phyloP scores from a whole-genome alignment of 805 yeast species.

The Hanseniaspora valbyensis region DNA sequence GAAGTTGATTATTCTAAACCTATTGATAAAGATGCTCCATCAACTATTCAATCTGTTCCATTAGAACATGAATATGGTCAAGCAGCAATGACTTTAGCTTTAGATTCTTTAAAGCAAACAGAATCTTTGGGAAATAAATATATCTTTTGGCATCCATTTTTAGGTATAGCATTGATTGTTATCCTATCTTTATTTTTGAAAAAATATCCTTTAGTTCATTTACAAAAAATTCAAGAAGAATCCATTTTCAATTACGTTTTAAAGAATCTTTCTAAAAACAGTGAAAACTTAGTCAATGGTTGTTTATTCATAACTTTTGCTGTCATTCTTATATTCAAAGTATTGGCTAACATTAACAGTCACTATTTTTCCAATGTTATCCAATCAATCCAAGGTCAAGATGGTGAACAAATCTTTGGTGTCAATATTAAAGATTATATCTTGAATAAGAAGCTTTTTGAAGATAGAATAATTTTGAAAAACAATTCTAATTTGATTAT shows the following conservation, averaged over 20 bases:
- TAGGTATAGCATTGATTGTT: conserved; percentile 16
- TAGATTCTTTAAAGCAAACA: conserved; percentile 42
- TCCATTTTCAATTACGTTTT: conserved; percentile 5
- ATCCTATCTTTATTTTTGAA: conserved; percentile 17
- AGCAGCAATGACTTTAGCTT: conserved; percentile 51
- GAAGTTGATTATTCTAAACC: conserved; percentile 46
- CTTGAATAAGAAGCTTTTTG: conserved; percentile 20
- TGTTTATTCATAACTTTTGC: conserved; percentile 33
- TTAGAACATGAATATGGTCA: conserved; percentile 49
- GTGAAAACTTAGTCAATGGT: conserved; percentile 26
- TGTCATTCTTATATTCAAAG: conserved; percentile 33
- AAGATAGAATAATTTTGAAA: conserved; percentile 30
- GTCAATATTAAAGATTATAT: conserved; percentile 40
- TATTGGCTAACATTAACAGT: conserved; percentile 36
- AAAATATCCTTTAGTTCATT: conserved; percentile 12
- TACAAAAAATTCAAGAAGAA: conserved; percentile 1
- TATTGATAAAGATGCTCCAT: conserved; percentile 39
- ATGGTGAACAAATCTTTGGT: conserved; percentile 38
- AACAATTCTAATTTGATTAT: conserved; percentile 44
- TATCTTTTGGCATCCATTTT: conserved; percentile 38
- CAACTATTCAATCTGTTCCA: conserved; percentile 40
- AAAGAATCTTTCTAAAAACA: conserved; percentile 16
- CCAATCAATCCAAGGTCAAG: conserved; percentile 29
- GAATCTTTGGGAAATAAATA: conserved; percentile 39
- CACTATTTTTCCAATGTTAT: conserved; percentile 35